Percentiles rank a stretch among this genome's conserved stretches.
phyloP scores from a whole-genome alignment of 1,284 basidiomycete species.

The Austroboletus novae-zelandiae region DNA sequence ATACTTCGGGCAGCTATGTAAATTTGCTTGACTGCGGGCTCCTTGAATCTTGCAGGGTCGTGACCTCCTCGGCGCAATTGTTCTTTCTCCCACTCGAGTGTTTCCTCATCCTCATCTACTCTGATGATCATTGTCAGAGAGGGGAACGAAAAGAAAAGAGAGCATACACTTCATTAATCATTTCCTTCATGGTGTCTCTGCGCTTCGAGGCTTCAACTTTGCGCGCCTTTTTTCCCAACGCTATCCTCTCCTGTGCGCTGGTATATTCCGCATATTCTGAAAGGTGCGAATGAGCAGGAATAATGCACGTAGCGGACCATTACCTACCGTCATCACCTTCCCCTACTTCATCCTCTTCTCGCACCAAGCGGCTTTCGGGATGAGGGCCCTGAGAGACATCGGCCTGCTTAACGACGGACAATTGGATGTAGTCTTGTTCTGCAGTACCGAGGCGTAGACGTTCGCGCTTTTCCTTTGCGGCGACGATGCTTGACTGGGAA shows the following conservation, averaged over 20 bases:
- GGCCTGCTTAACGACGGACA: constrained; percentile 61
- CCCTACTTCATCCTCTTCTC: constrained; percentile 92
- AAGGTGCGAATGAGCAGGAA: constrained; percentile 9
- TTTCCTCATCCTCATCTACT: constrained; percentile 86
- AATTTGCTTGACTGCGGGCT: constrained; percentile 42
- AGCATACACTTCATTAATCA: constrained; percentile 84
- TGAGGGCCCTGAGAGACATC: constrained; percentile 72
- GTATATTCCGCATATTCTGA: constrained; percentile 89
- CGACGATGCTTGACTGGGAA: constrained; percentile 71
- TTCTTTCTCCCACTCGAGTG: constrained; percentile 86
- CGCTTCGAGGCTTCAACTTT: constrained; percentile 72
- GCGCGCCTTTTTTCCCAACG: constrained; percentile 82
- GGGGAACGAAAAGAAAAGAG: constrained; percentile 1
- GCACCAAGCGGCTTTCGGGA: constrained; percentile 81
- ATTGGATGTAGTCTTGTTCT: constrained; percentile 75
- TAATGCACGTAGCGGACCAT: constrained; percentile 3
- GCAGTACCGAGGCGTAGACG: constrained; percentile 47
- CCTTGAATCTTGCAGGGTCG: constrained; percentile 34
- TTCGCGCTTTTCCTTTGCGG: constrained; percentile 79
- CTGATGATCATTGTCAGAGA: constrained; percentile 38
- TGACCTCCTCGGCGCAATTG: constrained; percentile 77
- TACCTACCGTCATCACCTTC: constrained; percentile 87
- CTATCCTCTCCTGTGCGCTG: constrained; percentile 82
- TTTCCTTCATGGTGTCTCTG: constrained; percentile 76
- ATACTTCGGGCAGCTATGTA: constrained; percentile 80